Evolutionary conservation across 169 alveolate genomes (phyloP), one percentile per base, ranked within the genome.

Genomic region (Plasmodium gaboni): DNA sequence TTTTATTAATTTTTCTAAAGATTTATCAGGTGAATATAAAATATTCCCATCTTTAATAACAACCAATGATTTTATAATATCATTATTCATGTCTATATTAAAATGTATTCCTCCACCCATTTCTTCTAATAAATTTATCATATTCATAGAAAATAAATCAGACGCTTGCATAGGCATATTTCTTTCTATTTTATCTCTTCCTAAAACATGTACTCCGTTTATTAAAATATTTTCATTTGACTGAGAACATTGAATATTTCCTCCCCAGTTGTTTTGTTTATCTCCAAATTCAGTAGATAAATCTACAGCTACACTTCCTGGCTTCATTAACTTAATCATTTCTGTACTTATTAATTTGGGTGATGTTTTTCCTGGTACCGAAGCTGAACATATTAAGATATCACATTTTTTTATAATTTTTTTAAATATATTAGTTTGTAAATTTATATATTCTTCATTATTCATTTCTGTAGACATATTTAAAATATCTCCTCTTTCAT

Each of bases 281-380:
- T 88, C 89, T 10, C 93, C 93, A 76, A 74, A 91, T 87, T 94
- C 97, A 57, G 99, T 97, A 10, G 97, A 97, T 88, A 97, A 92
- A 92, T 97, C 99, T 1, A 97, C 97, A 80, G 97, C 96, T 51
- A 97, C 98, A 48, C 97, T 92, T 32, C 98, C 98, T 53, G 95
- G 89, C 61, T 87, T 94, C 98, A 97, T 96, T 24, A 94, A 69
- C 55, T 88, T 93, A 17, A 96, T 97, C 95, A 95, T 93, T 60
- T 95, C 94, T 48, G 95, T 94, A 12, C 95, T 88, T 70, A 97
- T 87, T 50, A 97, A 94, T 61, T 93, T 93, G 3, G 99, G 99
- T 5, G 98, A 96, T 12, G 96, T 94, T 51, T 95, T 92, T 10
- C 99, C 99, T 15, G 99, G 99, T 10, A 96, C 94, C 51, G 96